Percentiles rank a stretch among this genome's conserved stretches.
These are phyloP conservation scores for Penicillium sp. DNA, from an alignment of 2,329 filamentous ascomycete species.

Conservation along the genomic window DNA sequence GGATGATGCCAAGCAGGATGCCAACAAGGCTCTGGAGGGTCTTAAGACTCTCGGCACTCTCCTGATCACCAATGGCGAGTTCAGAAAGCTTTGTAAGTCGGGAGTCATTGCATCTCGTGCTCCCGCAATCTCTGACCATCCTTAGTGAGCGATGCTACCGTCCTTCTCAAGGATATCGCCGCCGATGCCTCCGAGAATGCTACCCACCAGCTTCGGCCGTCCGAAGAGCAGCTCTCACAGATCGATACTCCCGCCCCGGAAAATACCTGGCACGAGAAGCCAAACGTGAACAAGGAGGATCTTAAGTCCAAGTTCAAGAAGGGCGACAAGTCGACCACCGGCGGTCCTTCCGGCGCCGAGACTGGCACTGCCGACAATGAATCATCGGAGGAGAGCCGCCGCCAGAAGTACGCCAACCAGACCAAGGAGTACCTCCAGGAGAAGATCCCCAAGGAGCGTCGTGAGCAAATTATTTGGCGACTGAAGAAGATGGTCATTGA, in stretches of 20 bases:
- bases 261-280: slow-evolving; percentile 88
- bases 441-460: slow-evolving; percentile 88
- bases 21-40: slow-evolving; percentile 75
- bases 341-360: slow-evolving; percentile 37
- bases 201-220: slow-evolving; percentile 68
- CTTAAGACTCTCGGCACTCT: slow-evolving; percentile 82
- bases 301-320: slow-evolving; percentile 57
- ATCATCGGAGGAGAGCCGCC: slow-evolving; percentile 43
- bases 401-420: slow-evolving; percentile 37
- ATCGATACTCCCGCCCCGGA: slow-evolving; percentile 82
- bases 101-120: slow-evolving; percentile 3
- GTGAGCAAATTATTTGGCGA: slow-evolving; percentile 85
- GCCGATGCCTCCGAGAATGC: slow-evolving; percentile 81
- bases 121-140: slow-evolving; percentile 15
- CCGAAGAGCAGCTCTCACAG: slow-evolving; percentile 67
- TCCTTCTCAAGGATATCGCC: slow-evolving; percentile 82
- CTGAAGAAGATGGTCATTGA: slow-evolving; percentile 98
- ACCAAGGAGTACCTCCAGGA: slow-evolving; percentile 70
- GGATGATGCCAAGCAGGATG: slow-evolving; percentile 73
- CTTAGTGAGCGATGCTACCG: slow-evolving; percentile 68
- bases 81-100: slow-evolving; percentile 75
- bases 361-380: slow-evolving; percentile 47
- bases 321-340: slow-evolving; percentile 54
- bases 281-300: slow-evolving; percentile 68
- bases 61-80: slow-evolving; percentile 92